Base-by-base conservation (phyloP, 139 green algal species). In the Haematococcus lacustris region DNA sequence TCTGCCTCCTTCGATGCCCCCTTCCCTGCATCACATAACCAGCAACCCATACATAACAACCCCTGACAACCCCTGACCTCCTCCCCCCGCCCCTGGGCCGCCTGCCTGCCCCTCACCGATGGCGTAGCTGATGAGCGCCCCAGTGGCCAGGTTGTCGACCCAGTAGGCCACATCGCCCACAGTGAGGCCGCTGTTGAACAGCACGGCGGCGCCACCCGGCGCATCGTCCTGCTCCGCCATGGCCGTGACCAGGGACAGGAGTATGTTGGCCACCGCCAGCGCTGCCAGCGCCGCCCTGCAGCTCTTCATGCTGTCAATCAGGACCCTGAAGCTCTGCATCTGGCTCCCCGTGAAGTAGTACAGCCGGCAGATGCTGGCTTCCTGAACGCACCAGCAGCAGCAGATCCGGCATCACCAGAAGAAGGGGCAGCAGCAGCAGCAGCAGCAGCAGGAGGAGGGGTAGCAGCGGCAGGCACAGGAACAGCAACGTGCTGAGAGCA, bases 81-180 rank as follows among this genome's bases (percentile, higher is more conserved):
- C n/a, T n/a, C n/a, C n/a, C n/a, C n/a, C n/a, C n/a, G n/a, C n/a
- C n/a, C n/a, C n/a, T n/a, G n/a, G n/a, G n/a, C n/a, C n/a, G n/a
- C n/a, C n/a, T 64, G 53, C 53, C 33, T 21, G 17, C 53, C 9
- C 4, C 53, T 9, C n/a, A 39, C 35, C 30, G n/a, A 50, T 40
- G 7, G 30, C 63, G 37, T 69, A 69, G 2, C 21, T 69, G 35
- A 50, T 51, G 2, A 69, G 35, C n/a, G 4, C 35, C 63, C 37
- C 63, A 13, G 32, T 37, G 37, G 51, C 51, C 6, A 51, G 63
- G 5, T 6, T 69, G 63, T 51, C 63, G n/a, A 37, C 35, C 63
- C 63, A 69, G 7, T 39, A 50, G 35, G 63, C 63, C 35, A 69
- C 63, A 50, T 69, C 63, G 30, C 63, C 63, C 28, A 69, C 38